A percentile compares a stretch with the other conserved stretches of the same genome.
These are phyloP conservation scores for Actinomortierella wolfii DNA, from an alignment of 371 early-diverging fungal genomes.

Conservation along the genomic window DNA sequence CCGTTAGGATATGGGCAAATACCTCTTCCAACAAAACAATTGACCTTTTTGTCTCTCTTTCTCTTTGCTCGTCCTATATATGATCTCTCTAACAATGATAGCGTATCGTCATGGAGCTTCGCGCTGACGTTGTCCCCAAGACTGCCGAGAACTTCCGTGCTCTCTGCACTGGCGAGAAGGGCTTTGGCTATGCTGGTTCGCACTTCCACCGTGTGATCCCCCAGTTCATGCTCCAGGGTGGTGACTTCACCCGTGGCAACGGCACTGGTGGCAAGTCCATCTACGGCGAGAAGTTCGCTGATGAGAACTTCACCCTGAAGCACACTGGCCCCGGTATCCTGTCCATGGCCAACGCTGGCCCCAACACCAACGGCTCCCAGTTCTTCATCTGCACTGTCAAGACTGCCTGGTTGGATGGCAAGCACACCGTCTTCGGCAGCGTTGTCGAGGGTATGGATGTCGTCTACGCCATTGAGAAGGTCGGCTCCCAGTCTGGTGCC, in stretches of 20 bases:
- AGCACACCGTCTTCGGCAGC: constrained; percentile 99
- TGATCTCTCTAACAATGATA: too few relatives aligned
- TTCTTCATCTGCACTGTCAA: constrained; percentile 95
- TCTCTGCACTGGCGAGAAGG: constrained; percentile 66
- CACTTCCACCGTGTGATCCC: constrained; percentile 93
- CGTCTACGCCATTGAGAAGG: constrained; percentile 33
- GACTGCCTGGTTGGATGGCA: constrained; percentile 95
- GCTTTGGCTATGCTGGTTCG: constrained; percentile 87
- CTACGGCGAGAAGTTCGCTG: constrained; percentile 93
- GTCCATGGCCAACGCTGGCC: constrained; percentile 98
- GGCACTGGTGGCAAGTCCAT: constrained; percentile 98
- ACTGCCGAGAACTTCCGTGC: constrained; percentile 91
- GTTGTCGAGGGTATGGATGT: constrained; percentile 69
- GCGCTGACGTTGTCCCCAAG: constrained; percentile 82
- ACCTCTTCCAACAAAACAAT: too few relatives aligned
- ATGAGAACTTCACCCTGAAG: constrained; percentile 97
- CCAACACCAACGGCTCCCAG: constrained; percentile 97
- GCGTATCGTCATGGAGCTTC: constrained; percentile 73
- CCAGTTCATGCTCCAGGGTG: constrained; percentile 99
- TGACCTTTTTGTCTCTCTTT: constrained; percentile 33
- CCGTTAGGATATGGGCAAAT: too few relatives aligned
- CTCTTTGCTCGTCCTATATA: constrained; percentile 9
- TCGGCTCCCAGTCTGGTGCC: constrained; percentile 14
- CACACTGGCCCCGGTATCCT: constrained; percentile 89
- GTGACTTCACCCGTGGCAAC: constrained; percentile 94